Conservation (phyloP, 192 early-diverging fungal species). For the Blastocladiella britannica region DNA sequence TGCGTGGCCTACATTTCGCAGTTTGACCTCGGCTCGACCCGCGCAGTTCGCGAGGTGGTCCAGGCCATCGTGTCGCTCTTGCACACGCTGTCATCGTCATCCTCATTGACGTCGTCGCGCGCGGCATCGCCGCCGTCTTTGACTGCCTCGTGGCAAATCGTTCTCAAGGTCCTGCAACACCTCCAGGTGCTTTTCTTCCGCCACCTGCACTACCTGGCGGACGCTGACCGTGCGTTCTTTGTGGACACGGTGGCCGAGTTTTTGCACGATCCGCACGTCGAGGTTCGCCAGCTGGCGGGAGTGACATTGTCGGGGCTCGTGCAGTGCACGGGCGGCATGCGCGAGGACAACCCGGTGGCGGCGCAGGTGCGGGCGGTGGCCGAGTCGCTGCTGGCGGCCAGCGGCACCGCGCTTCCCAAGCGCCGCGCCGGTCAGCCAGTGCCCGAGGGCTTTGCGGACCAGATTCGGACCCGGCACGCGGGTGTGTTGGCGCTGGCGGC, state of each 20-base stretch:
- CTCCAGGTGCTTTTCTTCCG: slow-evolving; percentile 74
- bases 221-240: slow-evolving; percentile 28
- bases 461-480: slow-evolving; percentile 54
- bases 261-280: slow-evolving; percentile 68
- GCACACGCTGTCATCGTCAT: too few relatives aligned
- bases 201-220: slow-evolving; percentile 49
- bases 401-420: slow-evolving; percentile 20
- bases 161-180: slow-evolving; percentile 54
- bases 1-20: too few relatives aligned
- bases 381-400: slow-evolving; percentile 12
- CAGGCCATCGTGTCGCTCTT: too few relatives aligned
- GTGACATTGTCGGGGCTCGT: slow-evolving; percentile 56
- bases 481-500: slow-evolving; percentile 79
- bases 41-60: too few relatives aligned
- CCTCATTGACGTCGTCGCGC: too few relatives aligned
- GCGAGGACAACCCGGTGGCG: slow-evolving; percentile 32
- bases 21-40: too few relatives aligned
- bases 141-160: slow-evolving; percentile 61
- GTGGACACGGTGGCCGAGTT: slow-evolving; percentile 46
- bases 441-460: slow-evolving; percentile 25
- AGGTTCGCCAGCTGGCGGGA: slow-evolving; percentile 35
- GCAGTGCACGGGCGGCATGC: slow-evolving; percentile 34
- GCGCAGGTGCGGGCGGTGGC: slow-evolving; percentile 34
- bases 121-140: too few relatives aligned
- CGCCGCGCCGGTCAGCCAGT: slow-evolving; percentile 11